Base-by-base conservation (phyloP, 176 grass and related monocot genomes). In the Urochloa ruziziensis region DNA sequence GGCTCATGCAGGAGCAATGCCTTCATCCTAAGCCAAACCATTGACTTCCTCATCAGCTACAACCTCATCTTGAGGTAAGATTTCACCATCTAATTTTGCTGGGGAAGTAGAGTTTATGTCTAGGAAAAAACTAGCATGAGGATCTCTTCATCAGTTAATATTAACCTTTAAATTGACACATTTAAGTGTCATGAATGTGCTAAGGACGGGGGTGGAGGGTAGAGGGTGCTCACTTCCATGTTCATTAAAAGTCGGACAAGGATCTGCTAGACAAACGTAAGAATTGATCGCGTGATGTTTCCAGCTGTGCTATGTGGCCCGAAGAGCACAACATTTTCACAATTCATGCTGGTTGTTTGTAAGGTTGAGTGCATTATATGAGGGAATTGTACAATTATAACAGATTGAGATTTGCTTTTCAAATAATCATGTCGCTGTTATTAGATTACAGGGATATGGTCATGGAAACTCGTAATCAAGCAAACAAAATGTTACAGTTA, bases 121-220 rank as follows among this genome's bases (percentile, higher is more conserved):
- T n/a, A n/a, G n/a, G n/a, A n/a, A n/a, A n/a, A n/a, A n/a, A n/a
- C n/a, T n/a, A n/a, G n/a, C n/a, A n/a, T n/a, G n/a, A n/a, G n/a
- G n/a, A n/a, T n/a, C n/a, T n/a, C n/a, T n/a, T n/a, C n/a, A n/a
- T n/a, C n/a, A n/a, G n/a, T n/a, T n/a, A n/a, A n/a, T n/a, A n/a
- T n/a, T n/a, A n/a, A n/a, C n/a, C n/a, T n/a, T n/a, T n/a, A n/a
- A n/a, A n/a, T n/a, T n/a, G n/a, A n/a, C n/a, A n/a, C n/a, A n/a
- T n/a, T n/a, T n/a, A 89, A 77, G 28, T 91, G 89, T 27, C 84
- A 79, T 75, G 89, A 91, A 39, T 94, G 89, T 86, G 89, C 87
- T 13, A 94, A 89, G 67, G 86, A 89, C 65, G 92, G n/a, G n/a
- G n/a, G n/a, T n/a, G n/a, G n/a, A n/a, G 92, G 15, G 79, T 87